These are phyloP conservation scores for Ceratobasidium sp. DNA, from an alignment of 1,284 basidiomycete genomes.

Conservation along the genomic window DNA sequence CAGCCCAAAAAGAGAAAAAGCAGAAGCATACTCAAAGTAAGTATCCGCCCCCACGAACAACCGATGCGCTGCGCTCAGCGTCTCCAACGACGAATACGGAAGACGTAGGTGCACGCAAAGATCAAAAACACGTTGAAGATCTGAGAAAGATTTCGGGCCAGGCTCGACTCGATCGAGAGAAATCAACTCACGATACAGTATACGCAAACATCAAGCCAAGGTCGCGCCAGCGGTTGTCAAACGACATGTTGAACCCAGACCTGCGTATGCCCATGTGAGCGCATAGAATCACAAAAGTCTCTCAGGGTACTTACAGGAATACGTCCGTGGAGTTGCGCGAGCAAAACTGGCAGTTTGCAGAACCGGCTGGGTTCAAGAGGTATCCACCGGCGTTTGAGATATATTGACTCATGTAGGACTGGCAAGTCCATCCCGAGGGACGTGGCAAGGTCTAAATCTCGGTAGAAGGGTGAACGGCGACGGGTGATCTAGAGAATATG, in stretches of 20 bases:
- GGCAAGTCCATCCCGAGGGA: slow-evolving; percentile 79
- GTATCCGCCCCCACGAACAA: too few species aligned
- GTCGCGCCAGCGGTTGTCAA: slow-evolving; percentile 75
- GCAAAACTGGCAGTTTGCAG: slow-evolving; percentile 70
- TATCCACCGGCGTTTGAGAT: slow-evolving; percentile 76
- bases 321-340: slow-evolving; percentile 61
- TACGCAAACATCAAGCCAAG: slow-evolving; percentile 74
- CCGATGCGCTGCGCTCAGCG: too few species aligned
- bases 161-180: slow-evolving; percentile 50
- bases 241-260: slow-evolving; percentile 81
- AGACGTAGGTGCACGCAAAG: slow-evolving; percentile 21
- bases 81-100: slow-evolving; percentile 27
- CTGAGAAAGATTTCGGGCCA: slow-evolving; percentile 8
- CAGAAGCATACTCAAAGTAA: too few species aligned
- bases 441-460: slow-evolving; percentile 79
- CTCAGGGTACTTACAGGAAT: slow-evolving; percentile 36
- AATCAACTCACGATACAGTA: slow-evolving; percentile 46
- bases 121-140: slow-evolving; percentile 23
- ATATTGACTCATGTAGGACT: slow-evolving; percentile 74
- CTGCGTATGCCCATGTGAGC: slow-evolving; percentile 38
- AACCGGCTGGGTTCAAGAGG: slow-evolving; percentile 75
- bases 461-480: slow-evolving; percentile 74
- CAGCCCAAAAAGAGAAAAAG: too few species aligned
- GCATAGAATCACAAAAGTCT: neutral
- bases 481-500: slow-evolving; percentile 59